phyloP scores from a whole-genome alignment of 169 alveolate species.

The Plasmodium blacklocki region DNA sequence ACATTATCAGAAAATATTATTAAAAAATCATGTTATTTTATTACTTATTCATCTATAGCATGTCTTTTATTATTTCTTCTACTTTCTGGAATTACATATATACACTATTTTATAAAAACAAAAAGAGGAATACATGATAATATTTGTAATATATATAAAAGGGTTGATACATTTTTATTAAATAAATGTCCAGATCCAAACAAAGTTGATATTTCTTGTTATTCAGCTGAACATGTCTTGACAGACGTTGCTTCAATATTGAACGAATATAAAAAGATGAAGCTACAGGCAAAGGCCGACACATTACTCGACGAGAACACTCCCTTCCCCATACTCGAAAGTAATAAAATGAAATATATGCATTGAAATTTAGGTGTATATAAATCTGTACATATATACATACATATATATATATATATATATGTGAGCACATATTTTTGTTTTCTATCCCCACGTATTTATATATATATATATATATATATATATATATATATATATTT shows the following conservation, averaged over 20 bases:
- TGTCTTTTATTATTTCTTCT: slow-evolving; percentile 11
- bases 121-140: slow-evolving; percentile 30
- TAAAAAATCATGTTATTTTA: slow-evolving; percentile 5
- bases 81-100: slow-evolving; percentile 1
- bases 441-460: too few species aligned
- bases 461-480: neutral
- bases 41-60: slow-evolving; percentile 4
- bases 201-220: neutral
- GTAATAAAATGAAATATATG: neutral
- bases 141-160: slow-evolving; percentile 19
- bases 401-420: too few species aligned
- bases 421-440: too few species aligned
- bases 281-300: neutral
- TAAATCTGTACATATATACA: neutral
- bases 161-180: slow-evolving; percentile 8
- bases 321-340: slow-evolving; percentile 10
- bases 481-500: neutral
- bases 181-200: slow-evolving; percentile 15
- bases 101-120: slow-evolving; percentile 5
- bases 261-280: slow-evolving; percentile 9
- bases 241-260: neutral
- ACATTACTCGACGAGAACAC: neutral
- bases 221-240: slow-evolving; percentile 20
- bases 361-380: too few species aligned
- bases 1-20: neutral